A percentile compares a stretch with the other conserved stretches of the same genome.
Evolutionary conservation across 2,329 filamentous ascomycete genomes (phyloP).

Genomic region (Claviceps fusiformis): DNA sequence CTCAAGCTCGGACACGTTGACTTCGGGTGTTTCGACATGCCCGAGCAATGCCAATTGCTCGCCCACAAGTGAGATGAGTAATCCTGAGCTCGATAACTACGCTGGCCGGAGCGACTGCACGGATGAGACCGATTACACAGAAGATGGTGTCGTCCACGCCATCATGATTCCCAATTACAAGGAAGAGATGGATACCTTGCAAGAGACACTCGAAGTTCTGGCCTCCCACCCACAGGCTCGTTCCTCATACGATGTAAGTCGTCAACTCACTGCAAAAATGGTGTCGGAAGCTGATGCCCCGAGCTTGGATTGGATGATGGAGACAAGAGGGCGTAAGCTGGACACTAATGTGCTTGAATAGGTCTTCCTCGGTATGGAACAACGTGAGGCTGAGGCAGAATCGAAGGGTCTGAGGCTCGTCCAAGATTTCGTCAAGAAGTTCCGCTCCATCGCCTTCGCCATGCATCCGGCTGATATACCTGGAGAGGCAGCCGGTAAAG

Average conservation of each 20-base stretch:
- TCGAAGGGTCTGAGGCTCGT: slow-evolving; percentile 49
- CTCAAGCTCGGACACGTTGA: slow-evolving; percentile 42
- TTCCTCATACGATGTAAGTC: slow-evolving; percentile 54
- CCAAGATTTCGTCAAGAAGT: slow-evolving; percentile 49
- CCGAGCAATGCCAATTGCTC: slow-evolving; percentile 31
- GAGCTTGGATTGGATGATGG: not conserved
- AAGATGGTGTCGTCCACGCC: slow-evolving; percentile 41
- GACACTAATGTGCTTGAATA: slow-evolving; percentile 16
- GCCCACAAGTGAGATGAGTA: slow-evolving; percentile 36
- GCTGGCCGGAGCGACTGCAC: slow-evolving; percentile 22
- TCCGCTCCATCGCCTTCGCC: slow-evolving; percentile 53
- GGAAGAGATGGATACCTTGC: slow-evolving; percentile 54
- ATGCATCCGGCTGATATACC: slow-evolving; percentile 52
- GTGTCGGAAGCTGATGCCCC: not conserved
- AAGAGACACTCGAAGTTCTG: slow-evolving; percentile 55
- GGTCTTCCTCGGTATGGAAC: slow-evolving; percentile 62
- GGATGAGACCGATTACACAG: slow-evolving; percentile 19
- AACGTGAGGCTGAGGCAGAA: slow-evolving; percentile 47
- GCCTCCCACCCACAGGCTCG: slow-evolving; percentile 52
- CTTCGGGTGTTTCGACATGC: slow-evolving; percentile 33
- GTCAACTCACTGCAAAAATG: not conserved
- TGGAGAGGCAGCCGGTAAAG: slow-evolving; percentile 59
- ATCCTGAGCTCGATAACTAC: slow-evolving; percentile 33
- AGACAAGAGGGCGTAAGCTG: not conserved
- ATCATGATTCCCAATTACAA: slow-evolving; percentile 65